Evolutionary conservation across 169 alveolate genomes (phyloP), one percentile per base, ranked within the genome.

Genomic region (Plasmodium ovale): DNA sequence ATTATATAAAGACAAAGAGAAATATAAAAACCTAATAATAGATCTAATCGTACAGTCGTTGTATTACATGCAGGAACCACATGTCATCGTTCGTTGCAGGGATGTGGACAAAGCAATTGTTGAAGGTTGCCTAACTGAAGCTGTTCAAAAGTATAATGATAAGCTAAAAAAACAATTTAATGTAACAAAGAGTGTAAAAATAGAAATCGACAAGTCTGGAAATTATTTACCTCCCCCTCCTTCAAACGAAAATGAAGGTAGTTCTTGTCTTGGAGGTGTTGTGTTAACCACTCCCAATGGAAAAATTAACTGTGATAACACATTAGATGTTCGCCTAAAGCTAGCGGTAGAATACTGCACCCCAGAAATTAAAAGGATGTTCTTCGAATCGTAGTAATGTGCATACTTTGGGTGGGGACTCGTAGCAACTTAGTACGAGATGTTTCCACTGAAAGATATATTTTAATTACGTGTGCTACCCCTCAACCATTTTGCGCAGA

Each of bases 31-130:
- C 29, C 87, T 93, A 10, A 71, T 94, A 9, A 84, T 87, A 33
- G 93, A 95, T 62, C 79, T 95, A 56, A 96, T 94, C 12, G 95
- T 96, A 3, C 95, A 95, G 77, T 97, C 95, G 7, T 53, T 90
- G 5, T 51, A 16, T n/a, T 69, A 87, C 42, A 94, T 97, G 82
- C 93, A 94, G 77, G 96, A 94, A 87, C 94, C 94, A 14, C 92
- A 92, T 49, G 97, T 97, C 31, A 23, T 95, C 9, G 95, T 97
- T 37, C 93, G 97, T 9, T 95, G 97, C 71, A 94, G 98, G 31
- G 93, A 96, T 67, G 72, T 92, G 19, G 98, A 97, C 70, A 88
- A 92, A 47, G n/a, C 91, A 3, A 70, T 97, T 23, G 97, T 96
- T 7, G 96, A 95, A 56, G 87, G 94, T 37, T 94, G 93, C 16